A percentile compares a stretch with the other conserved stretches of the same genome.
Evolutionary conservation across 2,329 filamentous ascomycete genomes (phyloP).

Genomic region (Ceratocystis huliohia): DNA sequence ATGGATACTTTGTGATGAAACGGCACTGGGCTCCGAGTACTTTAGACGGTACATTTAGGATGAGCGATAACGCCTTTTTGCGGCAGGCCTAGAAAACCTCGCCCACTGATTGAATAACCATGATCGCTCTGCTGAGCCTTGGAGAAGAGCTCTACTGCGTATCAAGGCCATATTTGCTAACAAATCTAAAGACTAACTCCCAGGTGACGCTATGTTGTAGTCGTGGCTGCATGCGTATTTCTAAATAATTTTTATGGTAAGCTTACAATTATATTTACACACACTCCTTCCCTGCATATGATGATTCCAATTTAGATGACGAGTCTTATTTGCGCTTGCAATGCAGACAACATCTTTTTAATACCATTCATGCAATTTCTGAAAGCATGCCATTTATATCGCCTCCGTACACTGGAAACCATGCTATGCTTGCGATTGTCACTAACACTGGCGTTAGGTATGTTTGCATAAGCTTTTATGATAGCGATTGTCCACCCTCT

Average conservation of each 20-base stretch:
- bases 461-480: not conserved
- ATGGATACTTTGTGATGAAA: conserved; percentile 54
- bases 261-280: not conserved
- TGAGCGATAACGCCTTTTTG: conserved; percentile 83
- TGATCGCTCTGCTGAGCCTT: not conserved
- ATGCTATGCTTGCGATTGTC: not conserved
- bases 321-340: conserved; percentile 64
- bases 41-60: conserved; percentile 34
- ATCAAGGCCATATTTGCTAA: not conserved
- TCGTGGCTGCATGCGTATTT: no score
- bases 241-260: conserved; percentile 14
- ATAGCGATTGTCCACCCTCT: not conserved
- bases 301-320: conserved; percentile 51
- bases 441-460: conserved; percentile 6
- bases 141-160: not conserved
- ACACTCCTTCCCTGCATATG: conserved; percentile 23
- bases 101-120: conserved; percentile 61
- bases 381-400: conserved; percentile 27
- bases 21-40: conserved; percentile 92
- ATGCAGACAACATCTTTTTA: conserved; percentile 55
- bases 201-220: not conserved
- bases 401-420: not conserved
- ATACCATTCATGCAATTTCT: conserved; percentile 60
- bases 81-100: conserved; percentile 99
- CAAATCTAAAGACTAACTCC: not conserved